Evolutionary conservation across 768 basidiomycete genomes (phyloP), one percentile per base, ranked within the genome.

Genomic region (Coprinellus micaceus): DNA sequence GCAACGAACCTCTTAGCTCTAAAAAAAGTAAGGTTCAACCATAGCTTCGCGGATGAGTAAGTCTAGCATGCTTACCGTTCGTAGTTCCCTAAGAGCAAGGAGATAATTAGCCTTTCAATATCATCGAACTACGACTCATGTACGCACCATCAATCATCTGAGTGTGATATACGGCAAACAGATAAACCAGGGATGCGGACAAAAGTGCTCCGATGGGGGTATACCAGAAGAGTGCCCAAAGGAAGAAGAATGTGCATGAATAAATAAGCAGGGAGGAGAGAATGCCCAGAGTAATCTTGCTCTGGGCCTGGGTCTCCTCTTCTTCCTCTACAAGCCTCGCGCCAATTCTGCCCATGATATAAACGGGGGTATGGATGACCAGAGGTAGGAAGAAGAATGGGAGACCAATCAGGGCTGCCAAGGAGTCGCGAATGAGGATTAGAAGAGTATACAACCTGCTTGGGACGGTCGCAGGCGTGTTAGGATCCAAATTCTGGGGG

Each of bases 241-340:
- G 71, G 58, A 84, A 80, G 66, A 91, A 83, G 75, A 98, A 98
- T 30, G 86, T 71, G n/a, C 84, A 68, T 21, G 92, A 86, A 74
- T 98, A 97, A 41, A 89, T 85, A 60, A 84, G 65, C 53, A 91
- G 65, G 56, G 89, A 71, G 37, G 89, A 82, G 52, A 97, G 69
- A 33, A 96, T 64, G 1, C 94, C 94, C 63, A 96, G 87, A 12
- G 90, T 86, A 44, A 97, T 83, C 77, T 99, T 99, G 77, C 93
- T 98, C 78, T 98, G 95, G 43, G 96, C 97, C 69, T 92, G 88
- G 11, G 92, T 89, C 69, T 98, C 96, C 69, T 98, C 88, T 67
- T 98, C 94, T 58, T 93, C 84, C 64, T 89, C 80, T 33, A 81
- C 85, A 36, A 96, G 73, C 45, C 81, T 73, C 19, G 88, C 89